Evolutionary conservation across 2,329 filamentous ascomycete species (phyloP).

Genomic region (Saccharata proteae): DNA sequence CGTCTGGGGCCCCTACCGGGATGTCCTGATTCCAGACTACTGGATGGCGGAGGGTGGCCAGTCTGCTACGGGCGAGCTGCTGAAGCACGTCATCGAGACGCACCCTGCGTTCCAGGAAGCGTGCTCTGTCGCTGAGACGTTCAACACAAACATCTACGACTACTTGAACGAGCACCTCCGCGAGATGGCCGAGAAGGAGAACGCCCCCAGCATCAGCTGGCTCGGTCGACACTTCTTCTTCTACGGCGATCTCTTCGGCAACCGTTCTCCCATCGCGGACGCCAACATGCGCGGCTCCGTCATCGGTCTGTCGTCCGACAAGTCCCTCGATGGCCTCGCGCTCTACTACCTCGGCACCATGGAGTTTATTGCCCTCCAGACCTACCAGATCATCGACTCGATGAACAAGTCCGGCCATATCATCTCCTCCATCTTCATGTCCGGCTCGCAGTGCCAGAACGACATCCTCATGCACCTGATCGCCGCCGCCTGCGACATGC

Average conservation of each 20-base stretch:
- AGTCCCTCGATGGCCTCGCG: constrained; percentile 74
- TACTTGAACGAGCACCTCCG: constrained; percentile 82
- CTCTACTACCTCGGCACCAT: constrained; percentile 91
- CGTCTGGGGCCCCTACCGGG: constrained; percentile 94
- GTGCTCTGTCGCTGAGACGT: constrained; percentile 63
- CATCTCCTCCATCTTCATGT: constrained; percentile 96
- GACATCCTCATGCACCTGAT: constrained; percentile 82
- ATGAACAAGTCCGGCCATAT: constrained; percentile 87
- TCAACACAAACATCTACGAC: constrained; percentile 85
- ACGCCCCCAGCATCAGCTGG: constrained; percentile 69
- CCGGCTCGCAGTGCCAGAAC: constrained; percentile 94
- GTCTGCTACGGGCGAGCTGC: constrained; percentile 85
- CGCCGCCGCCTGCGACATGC: constrained; percentile 81
- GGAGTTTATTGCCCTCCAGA: constrained; percentile 97
- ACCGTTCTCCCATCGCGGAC: constrained; percentile 87
- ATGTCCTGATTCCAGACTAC: constrained; percentile 80
- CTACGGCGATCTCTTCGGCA: constrained; percentile 95
- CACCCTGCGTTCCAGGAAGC: constrained; percentile 83
- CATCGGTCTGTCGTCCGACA: constrained; percentile 78
- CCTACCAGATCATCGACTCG: constrained; percentile 81
- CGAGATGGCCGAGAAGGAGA: constrained; percentile 55
- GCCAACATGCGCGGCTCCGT: constrained; percentile 84
- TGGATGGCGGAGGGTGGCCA: constrained; percentile 98
- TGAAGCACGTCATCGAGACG: constrained; percentile 90
- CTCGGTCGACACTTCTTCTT: constrained; percentile 94